Conservation (phyloP, 257 asterid genomes). For the Eucommia ulmoides region DNA sequence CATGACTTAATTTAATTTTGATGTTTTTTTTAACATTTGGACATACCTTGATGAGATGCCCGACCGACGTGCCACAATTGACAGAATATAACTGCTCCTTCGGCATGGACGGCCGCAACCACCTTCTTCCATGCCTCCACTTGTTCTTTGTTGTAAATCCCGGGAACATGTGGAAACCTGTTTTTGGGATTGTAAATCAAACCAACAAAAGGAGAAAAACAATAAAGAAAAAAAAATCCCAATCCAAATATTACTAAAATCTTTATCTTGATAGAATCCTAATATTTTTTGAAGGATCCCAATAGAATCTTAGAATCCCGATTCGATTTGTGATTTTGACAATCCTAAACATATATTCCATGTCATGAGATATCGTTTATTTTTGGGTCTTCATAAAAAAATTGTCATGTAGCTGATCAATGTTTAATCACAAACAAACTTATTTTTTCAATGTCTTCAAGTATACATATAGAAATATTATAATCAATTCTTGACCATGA, state of each 20-base stretch:
- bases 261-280: not conserved
- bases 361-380: not conserved
- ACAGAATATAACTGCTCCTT: conserved; percentile 79
- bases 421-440: too few relatives aligned
- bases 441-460: too few relatives aligned
- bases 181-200: conserved; percentile 1
- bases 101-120: conserved; percentile 66
- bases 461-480: too few relatives aligned
- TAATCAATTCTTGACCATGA: too few relatives aligned
- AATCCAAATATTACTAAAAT: not conserved
- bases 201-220: not conserved
- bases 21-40: not conserved
- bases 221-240: too few relatives aligned
- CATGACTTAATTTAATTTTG: not conserved
- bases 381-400: too few relatives aligned
- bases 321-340: not conserved
- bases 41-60: conserved; percentile 74
- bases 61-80: conserved; percentile 98
- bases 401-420: too few relatives aligned
- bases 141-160: conserved; percentile 68
- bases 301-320: too few relatives aligned
- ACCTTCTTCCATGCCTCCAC: conserved; percentile 79
- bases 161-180: conserved; percentile 95
- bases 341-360: not conserved
- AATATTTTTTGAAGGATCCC: not conserved